Percentiles rank a stretch among this genome's conserved stretches.
These are phyloP conservation scores for Millerago galiae DNA, from an alignment of 805 yeast genomes.

Conservation along the genomic window DNA sequence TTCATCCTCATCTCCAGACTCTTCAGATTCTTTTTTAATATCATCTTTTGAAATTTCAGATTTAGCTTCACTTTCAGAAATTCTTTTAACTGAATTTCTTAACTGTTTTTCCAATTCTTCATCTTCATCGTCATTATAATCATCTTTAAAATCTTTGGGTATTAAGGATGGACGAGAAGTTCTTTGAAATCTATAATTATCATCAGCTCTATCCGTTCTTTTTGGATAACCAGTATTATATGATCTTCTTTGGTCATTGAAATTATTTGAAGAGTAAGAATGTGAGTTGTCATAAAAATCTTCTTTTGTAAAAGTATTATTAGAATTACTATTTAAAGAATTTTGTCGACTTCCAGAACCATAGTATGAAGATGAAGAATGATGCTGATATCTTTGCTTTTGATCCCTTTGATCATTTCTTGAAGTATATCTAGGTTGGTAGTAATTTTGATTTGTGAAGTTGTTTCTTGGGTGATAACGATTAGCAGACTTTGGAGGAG, in stretches of 20 bases:
- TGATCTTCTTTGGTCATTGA: not conserved
- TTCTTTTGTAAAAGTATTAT: not conserved
- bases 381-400: conserved; percentile 1
- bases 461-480: conserved; percentile 4
- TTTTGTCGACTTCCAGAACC: conserved; percentile 8
- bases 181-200: conserved; percentile 1
- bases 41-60: not conserved
- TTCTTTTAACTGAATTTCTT: not conserved
- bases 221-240: conserved; percentile 1
- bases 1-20: not conserved
- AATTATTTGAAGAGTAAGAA: not conserved
- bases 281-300: conserved; percentile 4
- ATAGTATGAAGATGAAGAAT: conserved; percentile 1
- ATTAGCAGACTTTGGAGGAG: not conserved
- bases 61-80: not conserved
- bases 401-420: conserved; percentile 3
- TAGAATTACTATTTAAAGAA: not conserved
- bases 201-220: conserved; percentile 5
- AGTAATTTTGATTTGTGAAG: conserved; percentile 1
- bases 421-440: conserved; percentile 4
- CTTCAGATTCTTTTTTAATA: not conserved
- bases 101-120: conserved; percentile 10
- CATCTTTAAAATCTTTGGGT: conserved; percentile 22
- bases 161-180: conserved; percentile 18
- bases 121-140: conserved; percentile 20